Evolutionary conservation across 1,139 yeast genomes (phyloP).

Genomic region (Insectozyma bohioensis): DNA sequence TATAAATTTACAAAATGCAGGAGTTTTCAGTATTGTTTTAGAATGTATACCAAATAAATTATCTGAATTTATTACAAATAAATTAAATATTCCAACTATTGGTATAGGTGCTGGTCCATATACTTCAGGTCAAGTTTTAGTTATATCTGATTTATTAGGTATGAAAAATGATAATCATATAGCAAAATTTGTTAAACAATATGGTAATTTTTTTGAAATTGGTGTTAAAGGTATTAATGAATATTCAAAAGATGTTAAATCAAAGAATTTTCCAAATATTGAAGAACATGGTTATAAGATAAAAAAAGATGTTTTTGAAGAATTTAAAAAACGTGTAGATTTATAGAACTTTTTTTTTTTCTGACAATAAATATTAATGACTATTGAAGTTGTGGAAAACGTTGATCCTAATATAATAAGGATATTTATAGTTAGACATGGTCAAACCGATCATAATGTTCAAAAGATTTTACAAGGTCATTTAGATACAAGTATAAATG

Average conservation of each 20-base stretch:
- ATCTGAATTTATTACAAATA: slow-evolving; percentile 63
- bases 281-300: slow-evolving; percentile 70
- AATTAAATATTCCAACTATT: slow-evolving; percentile 72
- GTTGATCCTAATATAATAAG: slow-evolving; percentile 42
- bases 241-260: slow-evolving; percentile 61
- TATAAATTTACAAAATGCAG: slow-evolving; percentile 66
- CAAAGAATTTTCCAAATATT: slow-evolving; percentile 56
- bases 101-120: slow-evolving; percentile 94
- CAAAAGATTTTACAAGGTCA: slow-evolving; percentile 76
- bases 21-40: slow-evolving; percentile 71
- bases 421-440: slow-evolving; percentile 71
- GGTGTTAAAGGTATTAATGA: slow-evolving; percentile 53
- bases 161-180: slow-evolving; percentile 46
- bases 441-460: slow-evolving; percentile 73
- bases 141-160: slow-evolving; percentile 81
- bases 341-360: slow-evolving; percentile 3
- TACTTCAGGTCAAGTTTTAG: slow-evolving; percentile 89
- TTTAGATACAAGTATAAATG: slow-evolving; percentile 58
- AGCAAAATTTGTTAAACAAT: slow-evolving; percentile 80
- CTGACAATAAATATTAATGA: slow-evolving; percentile 29
- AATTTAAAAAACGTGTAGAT: slow-evolving; percentile 29
- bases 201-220: slow-evolving; percentile 49
- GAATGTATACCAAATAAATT: slow-evolving; percentile 85
- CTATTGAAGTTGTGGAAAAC: slow-evolving; percentile 31
- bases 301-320: slow-evolving; percentile 60